Percentiles rank a stretch among this genome's conserved stretches.
Evolutionary conservation across 2,329 filamentous ascomycete species (phyloP).

Genomic region (Biscogniauxia sp.): DNA sequence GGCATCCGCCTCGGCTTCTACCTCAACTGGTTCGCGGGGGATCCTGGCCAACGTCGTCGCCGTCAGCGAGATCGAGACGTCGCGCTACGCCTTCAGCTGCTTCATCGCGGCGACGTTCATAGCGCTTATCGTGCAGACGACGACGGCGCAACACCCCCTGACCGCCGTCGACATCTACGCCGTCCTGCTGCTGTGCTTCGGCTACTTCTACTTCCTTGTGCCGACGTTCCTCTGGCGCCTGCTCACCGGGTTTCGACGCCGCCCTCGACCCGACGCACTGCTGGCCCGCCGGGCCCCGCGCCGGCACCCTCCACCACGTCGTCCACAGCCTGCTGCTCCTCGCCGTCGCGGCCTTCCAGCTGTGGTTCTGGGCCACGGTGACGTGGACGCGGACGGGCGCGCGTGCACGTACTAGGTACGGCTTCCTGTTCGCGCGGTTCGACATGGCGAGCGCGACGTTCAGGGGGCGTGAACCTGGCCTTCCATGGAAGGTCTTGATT

Average conservation of each 20-base stretch:
- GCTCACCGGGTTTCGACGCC: neutral
- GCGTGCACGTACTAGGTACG: neutral
- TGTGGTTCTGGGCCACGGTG: neutral
- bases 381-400: neutral
- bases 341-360: neutral
- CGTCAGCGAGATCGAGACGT: neutral
- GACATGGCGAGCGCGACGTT: constrained; percentile 9
- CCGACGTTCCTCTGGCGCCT: neutral
- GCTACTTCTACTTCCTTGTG: neutral
- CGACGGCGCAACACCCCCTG: no score
- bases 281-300: neutral
- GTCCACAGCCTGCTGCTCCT: neutral
- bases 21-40: constrained; percentile 3
- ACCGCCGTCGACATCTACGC: neutral
- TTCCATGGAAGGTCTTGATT: constrained; percentile 1
- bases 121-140: neutral
- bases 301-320: neutral
- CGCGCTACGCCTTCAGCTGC: neutral
- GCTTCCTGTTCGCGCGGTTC: neutral
- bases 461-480: constrained; percentile 9
- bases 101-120: neutral
- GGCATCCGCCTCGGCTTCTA: constrained; percentile 11
- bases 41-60: constrained; percentile 6
- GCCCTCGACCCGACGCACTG: neutral
- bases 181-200: neutral